Conservation (phyloP, 2,329 filamentous ascomycete genomes). For the Fusarium verrucosum region DNA sequence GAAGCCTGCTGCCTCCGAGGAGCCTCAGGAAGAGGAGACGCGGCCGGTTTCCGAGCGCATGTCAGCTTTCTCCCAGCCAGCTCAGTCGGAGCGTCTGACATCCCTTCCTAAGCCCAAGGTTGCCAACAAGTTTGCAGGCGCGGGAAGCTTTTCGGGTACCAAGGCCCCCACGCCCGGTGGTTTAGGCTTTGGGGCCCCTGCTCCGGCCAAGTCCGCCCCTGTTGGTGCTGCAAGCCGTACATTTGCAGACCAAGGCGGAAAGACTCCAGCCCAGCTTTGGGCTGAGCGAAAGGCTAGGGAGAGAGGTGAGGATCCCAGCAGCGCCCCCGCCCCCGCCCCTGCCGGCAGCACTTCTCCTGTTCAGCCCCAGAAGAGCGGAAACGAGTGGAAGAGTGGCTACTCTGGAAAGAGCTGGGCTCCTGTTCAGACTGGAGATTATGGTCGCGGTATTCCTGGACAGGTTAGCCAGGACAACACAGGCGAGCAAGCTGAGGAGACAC, state of each 20-base stretch:
- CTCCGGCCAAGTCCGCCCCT: conserved; percentile 64
- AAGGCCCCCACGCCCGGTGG: conserved; percentile 84
- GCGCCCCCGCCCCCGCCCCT: conserved; percentile 53
- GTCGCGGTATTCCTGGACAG: conserved; percentile 65
- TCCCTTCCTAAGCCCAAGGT: conserved; percentile 94
- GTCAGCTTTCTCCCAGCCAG: conserved; percentile 70
- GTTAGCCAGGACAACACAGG: conserved; percentile 71
- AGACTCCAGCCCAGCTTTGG: conserved; percentile 97
- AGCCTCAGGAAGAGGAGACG: conserved; percentile 51
- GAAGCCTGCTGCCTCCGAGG: conserved; percentile 60
- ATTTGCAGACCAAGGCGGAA: conserved; percentile 93
- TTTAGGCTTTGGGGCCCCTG: conserved; percentile 69
- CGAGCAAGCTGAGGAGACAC: conserved; percentile 59
- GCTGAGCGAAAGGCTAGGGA: conserved; percentile 94
- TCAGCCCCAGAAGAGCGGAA: conserved; percentile 75
- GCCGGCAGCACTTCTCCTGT: conserved; percentile 61
- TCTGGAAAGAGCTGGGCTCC: conserved; percentile 88
- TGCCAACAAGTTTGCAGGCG: conserved; percentile 83
- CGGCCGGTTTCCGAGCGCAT: conserved; percentile 79
- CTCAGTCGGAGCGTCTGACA: conserved; percentile 80
- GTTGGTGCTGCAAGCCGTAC: conserved; percentile 87
- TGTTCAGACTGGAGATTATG: conserved; percentile 74
- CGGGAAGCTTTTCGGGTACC: conserved; percentile 81
- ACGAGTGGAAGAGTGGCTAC: conserved; percentile 90
- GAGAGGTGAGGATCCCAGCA: conserved; percentile 60